Base-by-base conservation (phyloP, 169 alveolate species). In the Perkinsus olseni region DNA sequence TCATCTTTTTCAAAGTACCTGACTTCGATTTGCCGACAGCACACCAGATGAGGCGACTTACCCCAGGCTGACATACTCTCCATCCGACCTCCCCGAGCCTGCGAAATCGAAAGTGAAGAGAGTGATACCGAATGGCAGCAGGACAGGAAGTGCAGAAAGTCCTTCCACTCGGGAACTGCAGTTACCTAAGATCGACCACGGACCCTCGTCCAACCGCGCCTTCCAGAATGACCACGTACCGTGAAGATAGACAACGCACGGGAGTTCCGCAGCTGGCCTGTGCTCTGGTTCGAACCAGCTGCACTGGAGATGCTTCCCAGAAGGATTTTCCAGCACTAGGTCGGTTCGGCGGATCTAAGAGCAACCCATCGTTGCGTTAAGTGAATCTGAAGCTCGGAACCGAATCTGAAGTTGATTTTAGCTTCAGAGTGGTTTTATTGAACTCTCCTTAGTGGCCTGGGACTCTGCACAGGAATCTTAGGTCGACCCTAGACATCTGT, bases 241-340 rank as follows among this genome's bases (percentile, higher is more conserved):
- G 93, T 97, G 99, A 31, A 97, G 93, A 92, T 96, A 97, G n/a
- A 97, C 94, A 0, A 97, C 97, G 92, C 98, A 96, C 13, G 99
- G 99, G 34, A 62, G 82, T 24, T 62, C 34, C 31, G 1, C 31
- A 24, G 82, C 82, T 13, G 82, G 82, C 82, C 82, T 62, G 38
- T 95, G 97, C 74, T 93, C 92, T 0, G 97, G 97, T 92, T 96
- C 97, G 93, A 95, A 96, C 92, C 92, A 95, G 0, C 97, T 95
- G 39, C 97, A 96, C 62, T 92, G 91, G n/a, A 96, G 45, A 74
- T 48, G 91, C 21, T 91, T 74, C 28, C 96, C 96, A 82, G 95
- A 62, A 0, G 91, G 39, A 38, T 95, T 95, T 90, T 91, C 92
- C 38, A 96, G 28, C 21, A 94, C 38, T 37, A 96, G 45, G 94